Evolutionary conservation across 2,329 filamentous ascomycete species (phyloP).

Genomic region (Paecilomyces sp.): DNA sequence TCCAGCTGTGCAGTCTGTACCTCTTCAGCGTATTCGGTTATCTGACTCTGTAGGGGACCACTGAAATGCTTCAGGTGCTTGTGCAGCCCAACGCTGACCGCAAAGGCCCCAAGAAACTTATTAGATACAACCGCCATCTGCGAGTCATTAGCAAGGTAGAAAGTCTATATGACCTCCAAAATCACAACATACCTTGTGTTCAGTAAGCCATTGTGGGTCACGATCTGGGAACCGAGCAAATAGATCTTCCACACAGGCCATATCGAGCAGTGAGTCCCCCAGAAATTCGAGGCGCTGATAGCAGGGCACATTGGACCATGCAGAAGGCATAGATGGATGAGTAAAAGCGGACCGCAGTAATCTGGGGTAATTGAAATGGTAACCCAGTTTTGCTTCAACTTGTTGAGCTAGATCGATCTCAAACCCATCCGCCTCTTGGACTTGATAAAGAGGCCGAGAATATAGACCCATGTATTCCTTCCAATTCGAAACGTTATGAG

Average conservation of each 20-base stretch:
- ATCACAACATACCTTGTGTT: constrained; percentile 63
- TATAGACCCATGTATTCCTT: constrained; percentile 67
- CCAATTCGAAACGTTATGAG: constrained; percentile 65
- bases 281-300: constrained; percentile 92
- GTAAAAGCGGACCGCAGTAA: constrained; percentile 79
- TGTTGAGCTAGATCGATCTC: constrained; percentile 62
- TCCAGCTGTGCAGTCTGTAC: constrained; percentile 24
- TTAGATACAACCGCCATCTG: constrained; percentile 97
- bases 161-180: constrained; percentile 5
- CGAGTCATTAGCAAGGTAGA: constrained; percentile 1
- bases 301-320: constrained; percentile 71
- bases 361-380: constrained; percentile 66
- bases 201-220: constrained; percentile 93
- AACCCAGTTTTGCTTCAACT: constrained; percentile 54
- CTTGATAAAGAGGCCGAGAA: constrained; percentile 64
- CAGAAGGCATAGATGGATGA: constrained; percentile 72
- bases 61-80: constrained; percentile 54
- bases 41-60: constrained; percentile 33
- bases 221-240: constrained; percentile 69
- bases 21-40: constrained; percentile 42
- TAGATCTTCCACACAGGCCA: constrained; percentile 75
- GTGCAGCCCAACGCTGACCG: constrained; percentile 71
- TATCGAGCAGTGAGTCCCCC: constrained; percentile 81
- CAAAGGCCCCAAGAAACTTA: constrained; percentile 79
- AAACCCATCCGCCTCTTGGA: constrained; percentile 51